Evolutionary conservation across 2,329 filamentous ascomycete species (phyloP), one percentile per base, ranked within the genome.

Genomic region (Ceratocystis smalleyi): DNA sequence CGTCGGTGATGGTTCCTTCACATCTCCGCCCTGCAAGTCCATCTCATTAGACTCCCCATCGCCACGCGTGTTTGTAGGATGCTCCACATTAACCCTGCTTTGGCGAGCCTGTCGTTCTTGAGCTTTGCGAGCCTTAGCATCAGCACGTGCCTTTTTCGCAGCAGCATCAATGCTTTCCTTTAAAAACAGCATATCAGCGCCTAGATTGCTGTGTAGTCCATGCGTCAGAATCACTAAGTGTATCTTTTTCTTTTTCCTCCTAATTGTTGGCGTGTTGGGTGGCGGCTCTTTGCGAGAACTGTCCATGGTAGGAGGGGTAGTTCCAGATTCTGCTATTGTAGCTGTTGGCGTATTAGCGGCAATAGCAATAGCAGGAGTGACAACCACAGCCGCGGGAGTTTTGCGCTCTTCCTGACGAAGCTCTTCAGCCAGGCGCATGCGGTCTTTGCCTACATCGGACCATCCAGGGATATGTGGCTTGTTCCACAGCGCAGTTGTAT

Each of bases 91-190:
- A n/a, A 59, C 59, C 40, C 43, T 54, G 2, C 54, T 45, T 35
- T 55, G 62, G 15, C 59, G 55, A 17, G 73, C 70, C 71, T 75
- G 71, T 71, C 77, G 74, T 70, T 81, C 76, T 69, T 75, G 78
- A 64, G 77, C 78, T 69, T 79, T 82, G 65, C 87, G 79, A 61
- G 77, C 79, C 72, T 80, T 85, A 45, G 85, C 83, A 73, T 89
- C 86, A 61, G 83, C 76, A 69, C 86, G 85, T 32, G 89, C 87
- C 71, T 92, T 84, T 69, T 79, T 86, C 3, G 86, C 87, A 2
- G 89, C 85, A 32, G 85, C 84, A 75, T 99, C 94, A 67, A 99
- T 97, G 74, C 90, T 95, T 75, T 99, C 94, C 72, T 99, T 99
- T 73, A 99, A 76, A 72, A 89, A 99, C 22, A 99, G 78, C 94